phyloP scores from a whole-genome alignment of 176 grass and related monocot species.

The Oryza rufipogon region DNA sequence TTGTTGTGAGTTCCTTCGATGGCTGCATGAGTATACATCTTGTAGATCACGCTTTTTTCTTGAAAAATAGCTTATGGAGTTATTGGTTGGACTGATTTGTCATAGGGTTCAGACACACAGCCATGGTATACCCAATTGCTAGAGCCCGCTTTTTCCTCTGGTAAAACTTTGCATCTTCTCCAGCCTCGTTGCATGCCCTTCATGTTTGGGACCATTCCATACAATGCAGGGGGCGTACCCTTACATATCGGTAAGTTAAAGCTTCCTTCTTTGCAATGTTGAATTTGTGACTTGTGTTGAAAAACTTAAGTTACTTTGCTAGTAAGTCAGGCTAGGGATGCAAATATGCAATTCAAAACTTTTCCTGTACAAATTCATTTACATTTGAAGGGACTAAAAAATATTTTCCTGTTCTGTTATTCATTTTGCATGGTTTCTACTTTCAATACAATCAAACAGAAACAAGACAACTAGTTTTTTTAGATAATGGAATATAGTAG shows the following conservation, averaged over 20 bases:
- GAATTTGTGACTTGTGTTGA: neutral
- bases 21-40: neutral
- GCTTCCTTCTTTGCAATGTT: constrained; percentile 17
- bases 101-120: constrained; percentile 68
- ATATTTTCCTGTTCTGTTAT: neutral
- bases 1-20: constrained; percentile 59
- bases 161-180: constrained; percentile 60
- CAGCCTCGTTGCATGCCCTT: constrained; percentile 62
- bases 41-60: constrained; percentile 23
- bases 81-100: constrained; percentile 33
- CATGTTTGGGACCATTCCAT: constrained; percentile 50
- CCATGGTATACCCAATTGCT: constrained; percentile 57
- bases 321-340: constrained; percentile 3
- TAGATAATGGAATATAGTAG: too few relatives aligned
- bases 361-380: neutral
- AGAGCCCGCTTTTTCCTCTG: constrained; percentile 72
- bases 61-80: neutral
- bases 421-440: constrained; percentile 11
- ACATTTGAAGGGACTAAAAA: constrained; percentile 9
- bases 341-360: neutral
- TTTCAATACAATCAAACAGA: constrained; percentile 10
- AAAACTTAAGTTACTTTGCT: neutral
- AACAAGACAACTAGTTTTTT: neutral
- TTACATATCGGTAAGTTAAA: constrained; percentile 57
- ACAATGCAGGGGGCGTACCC: constrained; percentile 39